Percentiles rank a stretch among this genome's conserved stretches.
phyloP scores from a whole-genome alignment of 2,329 filamentous ascomycete species.

The Lecanoromycetidae sp. region DNA sequence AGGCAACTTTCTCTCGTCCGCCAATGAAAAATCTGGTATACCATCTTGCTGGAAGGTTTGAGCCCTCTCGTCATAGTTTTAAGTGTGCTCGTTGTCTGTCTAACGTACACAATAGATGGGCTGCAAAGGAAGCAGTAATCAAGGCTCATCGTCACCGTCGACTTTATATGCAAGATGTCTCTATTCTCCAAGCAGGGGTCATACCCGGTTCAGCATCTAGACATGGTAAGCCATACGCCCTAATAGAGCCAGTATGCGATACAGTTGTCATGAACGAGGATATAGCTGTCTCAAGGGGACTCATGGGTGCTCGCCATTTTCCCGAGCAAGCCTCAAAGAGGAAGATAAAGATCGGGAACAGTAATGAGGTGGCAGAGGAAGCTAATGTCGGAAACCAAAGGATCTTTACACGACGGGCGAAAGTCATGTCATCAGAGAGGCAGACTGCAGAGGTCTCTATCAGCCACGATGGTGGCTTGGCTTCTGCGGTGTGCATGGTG shows the following conservation, averaged over 20 bases:
- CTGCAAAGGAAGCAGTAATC: constrained; percentile 63
- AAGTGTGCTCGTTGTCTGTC: constrained; percentile 3
- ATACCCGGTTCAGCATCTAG: background rate
- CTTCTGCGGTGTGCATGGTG: constrained; percentile 32
- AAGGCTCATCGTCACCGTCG: constrained; percentile 54
- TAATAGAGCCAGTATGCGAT: constrained; percentile 13
- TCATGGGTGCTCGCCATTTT: too few species aligned
- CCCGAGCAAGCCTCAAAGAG: too few species aligned
- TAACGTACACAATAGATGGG: constrained; percentile 36
- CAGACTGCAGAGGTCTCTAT: constrained; percentile 63
- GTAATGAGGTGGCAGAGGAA: too few species aligned
- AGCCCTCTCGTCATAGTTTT: constrained; percentile 17
- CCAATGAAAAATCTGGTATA: constrained; percentile 6
- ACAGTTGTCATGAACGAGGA: constrained; percentile 3
- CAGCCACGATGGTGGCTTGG: constrained; percentile 77
- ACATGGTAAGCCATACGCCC: constrained; percentile 1
- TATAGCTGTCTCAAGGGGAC: constrained; percentile 2
- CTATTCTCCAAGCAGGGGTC: constrained; percentile 21
- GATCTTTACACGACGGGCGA: constrained; percentile 19
- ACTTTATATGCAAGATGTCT: constrained; percentile 51
- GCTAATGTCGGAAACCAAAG: too few species aligned
- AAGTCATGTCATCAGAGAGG: constrained; percentile 24
- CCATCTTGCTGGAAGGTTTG: constrained; percentile 18
- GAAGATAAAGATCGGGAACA: too few species aligned
- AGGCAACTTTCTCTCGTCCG: too few species aligned